Base-by-base conservation (phyloP, 2,329 filamentous ascomycete species). In the Fusarium sambucinum region DNA sequence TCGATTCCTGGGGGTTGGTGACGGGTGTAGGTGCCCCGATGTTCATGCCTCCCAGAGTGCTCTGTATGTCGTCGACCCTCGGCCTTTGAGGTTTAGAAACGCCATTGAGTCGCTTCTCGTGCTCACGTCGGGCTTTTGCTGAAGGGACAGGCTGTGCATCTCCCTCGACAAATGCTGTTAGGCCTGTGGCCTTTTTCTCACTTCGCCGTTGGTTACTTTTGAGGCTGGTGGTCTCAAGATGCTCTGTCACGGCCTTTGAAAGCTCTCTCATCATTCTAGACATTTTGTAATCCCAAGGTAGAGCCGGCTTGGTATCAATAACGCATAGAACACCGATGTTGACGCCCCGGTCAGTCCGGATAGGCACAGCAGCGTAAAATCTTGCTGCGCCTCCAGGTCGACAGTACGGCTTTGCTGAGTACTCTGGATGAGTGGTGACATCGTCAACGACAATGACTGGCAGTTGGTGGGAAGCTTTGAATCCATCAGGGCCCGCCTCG, bases 361-460 rank as follows among this genome's bases (percentile, higher is more conserved):
- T 81, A 3, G 82, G 81, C 0, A 81, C 78, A 0, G 75, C 81
- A 0, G 80, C 80, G 42, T 82, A 83, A 55, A 83, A 83, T 2
- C 75, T 70, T 17, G 73, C 70, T 3, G 62, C 59, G 0, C 71
- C 68, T 27, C 75, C 71, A 0, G 59, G 54, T 11, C 55, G 66
- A 13, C 75, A 73, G 17, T 73, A 77, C 0, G 72, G 56, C 6
- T 73, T 71, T 19, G 55, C 32, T 8, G 63, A 58, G 42, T 79
- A 80, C 2, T 76, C 73, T 4, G 72, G 51, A 33, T 82, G 74
- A 1, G 33, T 32, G 0, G 66, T 65, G 3, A 83, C 70, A 48
- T 84, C 77, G 0, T 74, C 63, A 3, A 82, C 66, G 0, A 81
- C 59, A 0, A 74, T 72, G 1, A 82, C 71, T 0, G 79, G 78